These are phyloP conservation scores for Tetrapisispora taiwanensis DNA, from an alignment of 805 yeast species.

Conservation along the genomic window DNA sequence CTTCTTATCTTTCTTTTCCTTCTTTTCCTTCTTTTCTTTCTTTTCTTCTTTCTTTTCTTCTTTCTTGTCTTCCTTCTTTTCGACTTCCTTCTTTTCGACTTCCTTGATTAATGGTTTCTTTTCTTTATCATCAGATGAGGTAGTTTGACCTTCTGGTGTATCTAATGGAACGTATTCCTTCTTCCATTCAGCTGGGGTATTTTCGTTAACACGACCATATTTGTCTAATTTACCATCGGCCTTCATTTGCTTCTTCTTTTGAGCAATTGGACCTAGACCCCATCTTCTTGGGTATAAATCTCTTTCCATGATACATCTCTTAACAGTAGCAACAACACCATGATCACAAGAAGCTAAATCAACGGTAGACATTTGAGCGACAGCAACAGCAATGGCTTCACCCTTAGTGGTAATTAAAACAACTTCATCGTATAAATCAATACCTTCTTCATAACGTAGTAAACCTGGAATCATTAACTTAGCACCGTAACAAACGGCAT, in stretches of 20 bases:
- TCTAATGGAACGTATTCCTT: slow-evolving; percentile 63
- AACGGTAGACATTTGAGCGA: slow-evolving; percentile 98
- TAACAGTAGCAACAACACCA: slow-evolving; percentile 96
- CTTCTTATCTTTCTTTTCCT: slow-evolving; percentile 4
- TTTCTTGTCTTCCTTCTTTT: slow-evolving; percentile 1
- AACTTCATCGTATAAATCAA: slow-evolving; percentile 94
- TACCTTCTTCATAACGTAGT: slow-evolving; percentile 94
- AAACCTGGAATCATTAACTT: slow-evolving; percentile 98
- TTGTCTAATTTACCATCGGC: slow-evolving; percentile 95
- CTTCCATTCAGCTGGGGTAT: slow-evolving; percentile 91
- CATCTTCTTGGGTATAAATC: slow-evolving; percentile 99
- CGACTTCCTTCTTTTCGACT: slow-evolving; percentile 1
- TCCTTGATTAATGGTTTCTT: slow-evolving; percentile 2
- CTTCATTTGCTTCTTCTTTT: slow-evolving; percentile 96
- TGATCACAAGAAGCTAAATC: slow-evolving; percentile 95
- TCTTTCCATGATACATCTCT: slow-evolving; percentile 99
- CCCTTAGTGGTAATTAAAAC: slow-evolving; percentile 98
- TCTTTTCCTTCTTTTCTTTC: slow-evolving; percentile 5
- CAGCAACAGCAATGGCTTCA: slow-evolving; percentile 97
- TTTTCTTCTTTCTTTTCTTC: slow-evolving; percentile 4
- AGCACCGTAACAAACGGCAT: slow-evolving; percentile 98
- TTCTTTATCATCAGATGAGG: slow-evolving; percentile 29
- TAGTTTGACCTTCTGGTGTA: slow-evolving; percentile 40
- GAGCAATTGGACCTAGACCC: slow-evolving; percentile 98
- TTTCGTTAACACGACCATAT: slow-evolving; percentile 86